phyloP scores from a whole-genome alignment of 768 basidiomycete species.

The Boletus huronensis region DNA sequence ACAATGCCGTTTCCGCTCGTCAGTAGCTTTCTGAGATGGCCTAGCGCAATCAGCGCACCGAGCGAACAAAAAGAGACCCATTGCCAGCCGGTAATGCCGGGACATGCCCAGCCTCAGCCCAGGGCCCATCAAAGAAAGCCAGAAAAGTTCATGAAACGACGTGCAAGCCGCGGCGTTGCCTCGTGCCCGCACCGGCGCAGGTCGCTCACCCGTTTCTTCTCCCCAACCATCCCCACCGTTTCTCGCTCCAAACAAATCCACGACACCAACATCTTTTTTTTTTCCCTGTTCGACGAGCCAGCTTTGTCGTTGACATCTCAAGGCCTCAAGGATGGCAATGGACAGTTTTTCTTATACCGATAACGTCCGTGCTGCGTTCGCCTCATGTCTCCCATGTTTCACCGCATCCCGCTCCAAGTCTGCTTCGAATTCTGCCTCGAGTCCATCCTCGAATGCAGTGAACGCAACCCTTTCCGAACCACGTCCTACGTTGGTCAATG shows the following conservation, averaged over 20 bases:
- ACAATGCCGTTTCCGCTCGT: background rate
- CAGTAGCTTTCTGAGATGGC: background rate
- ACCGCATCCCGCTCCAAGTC: conserved; percentile 34
- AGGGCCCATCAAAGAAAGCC: too few relatives aligned
- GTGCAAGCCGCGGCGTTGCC: background rate
- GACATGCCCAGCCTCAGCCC: too few relatives aligned
- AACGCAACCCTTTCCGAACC: conserved; percentile 20
- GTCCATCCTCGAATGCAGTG: conserved; percentile 1
- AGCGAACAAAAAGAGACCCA: too few relatives aligned
- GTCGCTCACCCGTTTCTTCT: background rate
- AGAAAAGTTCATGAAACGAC: background rate
- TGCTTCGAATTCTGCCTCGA: conserved; percentile 13
- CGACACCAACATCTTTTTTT: background rate
- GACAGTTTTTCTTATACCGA: conserved; percentile 61
- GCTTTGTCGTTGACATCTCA: background rate
- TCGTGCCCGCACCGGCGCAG: background rate
- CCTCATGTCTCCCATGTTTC: conserved; percentile 60
- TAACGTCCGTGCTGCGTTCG: conserved; percentile 52
- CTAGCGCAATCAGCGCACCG: background rate
- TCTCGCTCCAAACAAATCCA: background rate
- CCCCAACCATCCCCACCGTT: background rate
- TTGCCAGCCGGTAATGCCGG: too few relatives aligned
- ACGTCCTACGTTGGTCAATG: conserved; percentile 19
- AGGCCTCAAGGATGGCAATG: conserved; percentile 29
- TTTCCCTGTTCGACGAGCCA: background rate